These are phyloP conservation scores for Acacia confusa DNA, from an alignment of 306 rosid species.

Conservation along the genomic window DNA sequence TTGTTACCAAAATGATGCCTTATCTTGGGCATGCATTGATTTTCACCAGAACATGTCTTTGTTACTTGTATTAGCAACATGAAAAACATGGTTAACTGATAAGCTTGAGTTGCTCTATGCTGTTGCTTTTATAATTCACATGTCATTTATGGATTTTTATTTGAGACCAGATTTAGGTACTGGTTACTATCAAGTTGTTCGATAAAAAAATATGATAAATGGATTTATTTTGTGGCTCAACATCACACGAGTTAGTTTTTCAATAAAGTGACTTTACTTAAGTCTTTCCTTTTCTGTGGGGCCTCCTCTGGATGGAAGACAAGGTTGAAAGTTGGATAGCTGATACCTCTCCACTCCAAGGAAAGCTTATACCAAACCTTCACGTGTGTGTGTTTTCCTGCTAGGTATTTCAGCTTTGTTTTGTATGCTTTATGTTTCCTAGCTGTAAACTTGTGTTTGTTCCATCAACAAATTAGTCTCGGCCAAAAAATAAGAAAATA, in stretches of 20 bases:
- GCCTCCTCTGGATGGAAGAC: background rate
- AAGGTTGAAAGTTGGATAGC: background rate
- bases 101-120: constrained; percentile 17
- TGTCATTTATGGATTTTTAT: background rate
- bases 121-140: background rate
- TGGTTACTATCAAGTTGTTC: background rate
- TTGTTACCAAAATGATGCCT: background rate
- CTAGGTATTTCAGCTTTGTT: background rate
- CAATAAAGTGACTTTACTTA: background rate
- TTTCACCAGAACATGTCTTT: background rate
- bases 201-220: background rate
- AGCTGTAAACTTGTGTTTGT: background rate
- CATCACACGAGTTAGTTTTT: background rate
- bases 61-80: background rate
- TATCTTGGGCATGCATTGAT: background rate
- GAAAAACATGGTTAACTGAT: background rate
- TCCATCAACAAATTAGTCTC: constrained; percentile 17
- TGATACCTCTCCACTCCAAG: background rate
- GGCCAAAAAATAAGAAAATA: no score
- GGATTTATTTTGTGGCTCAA: background rate
- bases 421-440: background rate
- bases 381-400: background rate
- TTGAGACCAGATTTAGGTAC: background rate
- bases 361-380: background rate
- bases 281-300: background rate